Conservation (phyloP, 805 yeast genomes). For the Starmerella ratchasimensis region DNA sequence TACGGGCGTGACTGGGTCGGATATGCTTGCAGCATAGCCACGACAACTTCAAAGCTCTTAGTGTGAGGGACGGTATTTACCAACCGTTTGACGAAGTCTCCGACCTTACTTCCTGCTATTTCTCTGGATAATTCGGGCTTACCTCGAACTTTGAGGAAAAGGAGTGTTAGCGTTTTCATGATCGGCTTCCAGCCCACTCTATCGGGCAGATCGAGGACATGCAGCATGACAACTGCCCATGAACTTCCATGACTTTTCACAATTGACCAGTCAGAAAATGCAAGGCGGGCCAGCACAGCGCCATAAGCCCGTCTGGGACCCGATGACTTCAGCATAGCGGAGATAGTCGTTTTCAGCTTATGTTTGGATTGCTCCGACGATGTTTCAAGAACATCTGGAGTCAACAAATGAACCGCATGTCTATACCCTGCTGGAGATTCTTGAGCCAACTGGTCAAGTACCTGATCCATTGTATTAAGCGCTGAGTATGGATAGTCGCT, state of each 20-base stretch:
- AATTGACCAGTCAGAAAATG: conserved; percentile 21
- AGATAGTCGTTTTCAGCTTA: conserved; percentile 24
- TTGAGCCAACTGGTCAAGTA: conserved; percentile 10
- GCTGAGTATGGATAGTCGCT: no score
- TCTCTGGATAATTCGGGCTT: conserved; percentile 79
- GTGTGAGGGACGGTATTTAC: conserved; percentile 19
- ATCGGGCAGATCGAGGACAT: conserved; percentile 28
- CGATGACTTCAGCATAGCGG: conserved; percentile 28
- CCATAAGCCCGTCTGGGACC: conserved; percentile 30
- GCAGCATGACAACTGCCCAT: conserved; percentile 29
- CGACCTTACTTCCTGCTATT: conserved; percentile 63
- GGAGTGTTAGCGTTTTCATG: conserved; percentile 20
- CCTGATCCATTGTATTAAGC: conserved; percentile 12
- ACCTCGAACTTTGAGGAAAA: conserved; percentile 35
- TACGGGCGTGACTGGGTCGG: conserved; percentile 20
- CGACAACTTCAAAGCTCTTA: conserved; percentile 3
- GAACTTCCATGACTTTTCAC: conserved; percentile 29
- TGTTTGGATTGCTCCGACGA: conserved; percentile 17
- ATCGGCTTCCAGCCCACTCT: conserved; percentile 24
- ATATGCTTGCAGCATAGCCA: conserved; percentile 9
- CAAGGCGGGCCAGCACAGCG: conserved; percentile 23
- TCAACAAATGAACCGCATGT: conserved; percentile 4
- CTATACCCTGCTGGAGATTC: neutral
- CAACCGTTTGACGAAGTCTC: conserved; percentile 36
- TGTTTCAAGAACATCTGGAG: conserved; percentile 3